phyloP scores from a whole-genome alignment of 305 asterid genomes.

The Ilex paraguariensis region DNA sequence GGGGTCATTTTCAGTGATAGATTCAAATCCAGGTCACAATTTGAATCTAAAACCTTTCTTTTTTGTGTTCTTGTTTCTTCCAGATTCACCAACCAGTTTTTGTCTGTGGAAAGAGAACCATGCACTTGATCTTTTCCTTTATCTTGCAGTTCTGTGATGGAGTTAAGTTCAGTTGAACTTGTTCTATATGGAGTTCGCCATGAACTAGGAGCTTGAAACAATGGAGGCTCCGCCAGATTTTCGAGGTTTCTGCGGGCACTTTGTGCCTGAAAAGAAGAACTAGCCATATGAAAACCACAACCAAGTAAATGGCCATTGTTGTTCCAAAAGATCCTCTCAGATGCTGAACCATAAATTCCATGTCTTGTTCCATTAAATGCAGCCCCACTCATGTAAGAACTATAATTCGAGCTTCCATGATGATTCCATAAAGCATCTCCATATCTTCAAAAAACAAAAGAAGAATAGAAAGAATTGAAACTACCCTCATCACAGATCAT shows the following conservation, averaged over 20 bases:
- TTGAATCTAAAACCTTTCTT: slow-evolving; percentile 33
- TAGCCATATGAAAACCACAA: slow-evolving; percentile 16
- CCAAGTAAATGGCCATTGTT: slow-evolving; percentile 14
- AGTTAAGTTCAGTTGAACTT: slow-evolving; percentile 19
- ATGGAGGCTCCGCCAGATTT: neutral
- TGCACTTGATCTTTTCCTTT: slow-evolving; percentile 18
- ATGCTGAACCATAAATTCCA: slow-evolving; percentile 25
- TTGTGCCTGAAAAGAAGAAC: slow-evolving; percentile 23
- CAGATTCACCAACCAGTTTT: neutral
- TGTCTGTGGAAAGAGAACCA: slow-evolving; percentile 6
- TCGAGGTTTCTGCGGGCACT: slow-evolving; percentile 20
- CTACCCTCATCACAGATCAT: neutral
- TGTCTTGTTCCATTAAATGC: slow-evolving; percentile 17
- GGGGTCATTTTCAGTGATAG: slow-evolving; percentile 45
- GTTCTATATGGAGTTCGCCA: slow-evolving; percentile 22
- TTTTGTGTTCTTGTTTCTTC: slow-evolving; percentile 18
- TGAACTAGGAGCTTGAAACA: slow-evolving; percentile 21
- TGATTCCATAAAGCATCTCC: slow-evolving; percentile 43
- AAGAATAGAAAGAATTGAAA: neutral
- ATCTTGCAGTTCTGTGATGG: slow-evolving; percentile 18
- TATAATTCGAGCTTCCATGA: slow-evolving; percentile 34
- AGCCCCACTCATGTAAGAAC: slow-evolving; percentile 21
- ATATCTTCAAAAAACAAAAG: slow-evolving; percentile 29
- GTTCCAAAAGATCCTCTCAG: slow-evolving; percentile 22
- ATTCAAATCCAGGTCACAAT: slow-evolving; percentile 56